phyloP scores from a whole-genome alignment of 148 eudicot genomes.

The Euryodendron excelsum region DNA sequence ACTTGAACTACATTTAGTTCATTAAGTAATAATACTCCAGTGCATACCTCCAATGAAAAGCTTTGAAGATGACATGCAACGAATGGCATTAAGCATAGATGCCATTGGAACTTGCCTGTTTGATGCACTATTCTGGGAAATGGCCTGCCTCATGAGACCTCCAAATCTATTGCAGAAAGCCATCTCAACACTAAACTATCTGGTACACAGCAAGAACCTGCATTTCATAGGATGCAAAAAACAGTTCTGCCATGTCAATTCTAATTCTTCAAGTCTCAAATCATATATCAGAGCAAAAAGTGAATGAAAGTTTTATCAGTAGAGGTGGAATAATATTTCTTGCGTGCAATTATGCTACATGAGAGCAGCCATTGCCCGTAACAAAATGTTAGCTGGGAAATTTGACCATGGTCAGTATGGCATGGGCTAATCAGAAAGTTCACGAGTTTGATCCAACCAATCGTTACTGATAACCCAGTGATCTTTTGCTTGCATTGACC shows the following conservation, averaged over 20 bases:
- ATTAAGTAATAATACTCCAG: neutral
- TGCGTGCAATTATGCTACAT: too few relatives aligned
- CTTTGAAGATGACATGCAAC: slow-evolving; percentile 68
- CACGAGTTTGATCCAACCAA: neutral
- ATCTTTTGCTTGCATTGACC: neutral
- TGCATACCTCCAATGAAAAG: slow-evolving; percentile 78
- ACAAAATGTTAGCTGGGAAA: too few relatives aligned
- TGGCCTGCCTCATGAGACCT: slow-evolving; percentile 47
- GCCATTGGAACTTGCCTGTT: slow-evolving; percentile 23
- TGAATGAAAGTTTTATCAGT: too few relatives aligned
- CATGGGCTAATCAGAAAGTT: neutral
- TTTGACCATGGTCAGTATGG: neutral
- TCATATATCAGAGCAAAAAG: neutral
- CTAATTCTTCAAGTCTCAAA: neutral
- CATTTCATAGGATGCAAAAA: neutral
- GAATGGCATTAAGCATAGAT: slow-evolving; percentile 55
- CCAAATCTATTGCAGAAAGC: slow-evolving; percentile 64
- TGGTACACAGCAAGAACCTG: slow-evolving; percentile 9
- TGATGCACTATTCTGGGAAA: slow-evolving; percentile 34
- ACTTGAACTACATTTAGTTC: neutral
- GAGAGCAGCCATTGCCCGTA: too few relatives aligned
- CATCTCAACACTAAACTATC: slow-evolving; percentile 33
- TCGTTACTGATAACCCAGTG: neutral
- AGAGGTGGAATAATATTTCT: too few relatives aligned
- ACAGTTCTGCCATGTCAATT: neutral